Conservation (phyloP, 169 alveolate genomes). For the Cryptosporidium baileyi region DNA sequence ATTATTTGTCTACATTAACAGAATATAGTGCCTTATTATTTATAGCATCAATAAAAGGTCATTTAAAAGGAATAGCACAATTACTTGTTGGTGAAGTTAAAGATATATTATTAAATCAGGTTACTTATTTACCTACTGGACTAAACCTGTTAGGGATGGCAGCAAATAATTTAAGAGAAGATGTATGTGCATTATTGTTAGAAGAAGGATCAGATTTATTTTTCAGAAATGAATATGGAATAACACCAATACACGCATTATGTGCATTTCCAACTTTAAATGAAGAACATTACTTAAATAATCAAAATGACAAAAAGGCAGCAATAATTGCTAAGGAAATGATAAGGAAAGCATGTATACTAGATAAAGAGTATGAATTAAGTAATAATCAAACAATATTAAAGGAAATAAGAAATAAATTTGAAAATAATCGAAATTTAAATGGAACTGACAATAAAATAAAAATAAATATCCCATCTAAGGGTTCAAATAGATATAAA, state of each 20-base stretch:
- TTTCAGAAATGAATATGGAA: conserved; percentile 50
- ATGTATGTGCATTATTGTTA: conserved; percentile 44
- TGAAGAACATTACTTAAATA: conserved; percentile 7
- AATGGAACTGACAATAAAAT: neutral
- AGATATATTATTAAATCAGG: conserved; percentile 41
- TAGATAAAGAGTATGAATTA: neutral
- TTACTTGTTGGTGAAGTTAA: conserved; percentile 50
- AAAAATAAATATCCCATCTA: conserved; percentile 6
- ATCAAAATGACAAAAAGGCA: conserved; percentile 43
- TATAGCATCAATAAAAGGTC: conserved; percentile 63
- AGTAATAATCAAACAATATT: neutral
- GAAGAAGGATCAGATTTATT: conserved; percentile 67
- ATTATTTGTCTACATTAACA: conserved; percentile 42
- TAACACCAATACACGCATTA: conserved; percentile 64
- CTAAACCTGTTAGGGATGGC: conserved; percentile 67
- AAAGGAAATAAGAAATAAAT: neutral
- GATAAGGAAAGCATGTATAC: conserved; percentile 25
- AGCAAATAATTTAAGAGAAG: conserved; percentile 45
- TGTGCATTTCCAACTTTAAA: conserved; percentile 33
- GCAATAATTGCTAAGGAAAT: conserved; percentile 65
- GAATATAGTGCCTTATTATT: conserved; percentile 62
- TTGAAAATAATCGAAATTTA: neutral
- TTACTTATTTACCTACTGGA: conserved; percentile 66
- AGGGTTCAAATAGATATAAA: conserved; percentile 44
- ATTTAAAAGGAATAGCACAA: conserved; percentile 43